A percentile compares a stretch with the other conserved stretches of the same genome.
These are phyloP conservation scores for Dactylellina parvicollis DNA, from an alignment of 2,329 filamentous ascomycete species.

Conservation along the genomic window DNA sequence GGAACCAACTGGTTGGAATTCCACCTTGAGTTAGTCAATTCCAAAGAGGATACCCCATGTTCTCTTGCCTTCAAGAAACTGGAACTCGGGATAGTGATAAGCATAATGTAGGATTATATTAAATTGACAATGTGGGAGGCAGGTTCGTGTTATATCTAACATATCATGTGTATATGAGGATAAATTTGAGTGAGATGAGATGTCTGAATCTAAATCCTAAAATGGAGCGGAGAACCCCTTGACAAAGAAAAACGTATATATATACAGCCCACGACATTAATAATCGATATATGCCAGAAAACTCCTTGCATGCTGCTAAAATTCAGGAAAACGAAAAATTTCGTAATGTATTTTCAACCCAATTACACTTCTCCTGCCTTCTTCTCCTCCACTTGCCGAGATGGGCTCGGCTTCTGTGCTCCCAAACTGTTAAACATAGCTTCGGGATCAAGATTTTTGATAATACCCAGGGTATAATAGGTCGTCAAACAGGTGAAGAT, in stretches of 20 bases:
- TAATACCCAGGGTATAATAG: neutral
- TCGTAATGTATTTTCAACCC: neutral
- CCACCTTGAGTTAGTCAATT: neutral
- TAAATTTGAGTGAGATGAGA: too few relatives aligned
- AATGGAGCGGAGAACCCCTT: too few relatives aligned
- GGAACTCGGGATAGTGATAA: neutral
- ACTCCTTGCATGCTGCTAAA: neutral
- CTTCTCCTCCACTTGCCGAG: conserved; percentile 2
- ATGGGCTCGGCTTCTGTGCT: neutral
- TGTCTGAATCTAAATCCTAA: too few relatives aligned
- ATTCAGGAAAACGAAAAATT: too few relatives aligned
- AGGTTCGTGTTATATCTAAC: too few relatives aligned
- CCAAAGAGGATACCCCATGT: neutral
- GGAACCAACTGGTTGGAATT: neutral
- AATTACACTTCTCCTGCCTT: conserved; percentile 13
- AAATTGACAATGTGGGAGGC: too few relatives aligned
- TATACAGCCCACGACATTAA: too few relatives aligned
- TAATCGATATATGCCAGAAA: too few relatives aligned
- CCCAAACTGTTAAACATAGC: conserved; percentile 7
- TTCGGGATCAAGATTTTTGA: conserved; percentile 6
- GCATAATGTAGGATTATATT: neutral
- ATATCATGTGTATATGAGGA: too few relatives aligned
- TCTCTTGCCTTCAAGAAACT: neutral
- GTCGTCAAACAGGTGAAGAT: conserved; percentile 31
- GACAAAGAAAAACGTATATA: too few relatives aligned